A percentile compares a stretch with the other conserved stretches of the same genome.
These are phyloP conservation scores for Oryza australiensis DNA, from an alignment of 176 grass and related monocot species.

Conservation along the genomic window DNA sequence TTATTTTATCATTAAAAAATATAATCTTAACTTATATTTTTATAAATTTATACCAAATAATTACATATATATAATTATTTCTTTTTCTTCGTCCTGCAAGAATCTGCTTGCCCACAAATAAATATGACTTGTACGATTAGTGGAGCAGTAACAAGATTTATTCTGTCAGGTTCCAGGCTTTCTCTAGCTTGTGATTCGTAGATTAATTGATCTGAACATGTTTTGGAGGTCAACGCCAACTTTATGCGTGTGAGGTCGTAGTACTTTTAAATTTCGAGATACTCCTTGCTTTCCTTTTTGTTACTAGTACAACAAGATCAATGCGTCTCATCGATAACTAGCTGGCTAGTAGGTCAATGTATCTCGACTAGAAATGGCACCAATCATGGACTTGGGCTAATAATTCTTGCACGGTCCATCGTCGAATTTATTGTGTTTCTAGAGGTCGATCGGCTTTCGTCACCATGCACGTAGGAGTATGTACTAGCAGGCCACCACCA, in stretches of 20 bases:
- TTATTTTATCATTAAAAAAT: no score
- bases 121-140: not conserved
- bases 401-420: not conserved
- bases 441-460: not conserved
- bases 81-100: not conserved
- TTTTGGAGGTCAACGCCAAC: not conserved
- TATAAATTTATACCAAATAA: no score
- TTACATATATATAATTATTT: no score
- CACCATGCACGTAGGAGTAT: no score
- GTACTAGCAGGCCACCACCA: not conserved
- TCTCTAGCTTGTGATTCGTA: not conserved
- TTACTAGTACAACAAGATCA: not conserved
- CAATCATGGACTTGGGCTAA: slow-evolving; percentile 14
- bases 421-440: slow-evolving; percentile 17
- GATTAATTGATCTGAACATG: no score
- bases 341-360: not conserved
- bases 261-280: not conserved
- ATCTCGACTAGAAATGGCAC: not conserved
- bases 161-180: not conserved
- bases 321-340: not conserved
- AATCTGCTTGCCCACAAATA: not conserved
- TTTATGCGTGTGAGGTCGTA: not conserved
- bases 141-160: not conserved
- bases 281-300: not conserved
- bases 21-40: no score